These are phyloP conservation scores for Tagetes erecta DNA, from an alignment of 129 eudicot genomes.

Conservation along the genomic window DNA sequence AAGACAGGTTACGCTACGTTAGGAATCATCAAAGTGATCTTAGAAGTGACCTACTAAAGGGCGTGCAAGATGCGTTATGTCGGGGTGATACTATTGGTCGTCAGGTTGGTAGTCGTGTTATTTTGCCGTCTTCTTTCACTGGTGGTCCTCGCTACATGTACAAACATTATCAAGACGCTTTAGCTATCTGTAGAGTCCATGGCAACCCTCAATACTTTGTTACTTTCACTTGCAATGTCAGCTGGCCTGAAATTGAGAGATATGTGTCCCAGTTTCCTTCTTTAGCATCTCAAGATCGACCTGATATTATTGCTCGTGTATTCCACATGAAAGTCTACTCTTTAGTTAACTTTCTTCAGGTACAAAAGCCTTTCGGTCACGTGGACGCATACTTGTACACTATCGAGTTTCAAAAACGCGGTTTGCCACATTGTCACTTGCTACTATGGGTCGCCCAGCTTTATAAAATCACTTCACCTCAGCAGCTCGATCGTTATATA, in stretches of 20 bases:
- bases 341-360: neutral
- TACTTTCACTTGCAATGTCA: neutral
- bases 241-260: neutral
- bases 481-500: neutral
- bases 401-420: no score
- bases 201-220: neutral
- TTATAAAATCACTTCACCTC: no score
- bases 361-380: neutral
- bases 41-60: neutral
- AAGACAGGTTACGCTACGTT: no score
- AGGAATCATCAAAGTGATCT: neutral
- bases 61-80: neutral
- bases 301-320: neutral
- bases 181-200: no score
- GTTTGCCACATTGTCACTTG: constrained; percentile 27
- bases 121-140: neutral
- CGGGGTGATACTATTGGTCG: neutral
- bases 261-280: no score
- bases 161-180: no score
- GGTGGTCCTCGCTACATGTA: neutral
- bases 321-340: neutral
- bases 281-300: no score
- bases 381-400: no score
- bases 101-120: neutral
- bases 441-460: no score